Evolutionary conservation across 2,329 filamentous ascomycete species (phyloP).

Genomic region (Colletotrichum sp.): DNA sequence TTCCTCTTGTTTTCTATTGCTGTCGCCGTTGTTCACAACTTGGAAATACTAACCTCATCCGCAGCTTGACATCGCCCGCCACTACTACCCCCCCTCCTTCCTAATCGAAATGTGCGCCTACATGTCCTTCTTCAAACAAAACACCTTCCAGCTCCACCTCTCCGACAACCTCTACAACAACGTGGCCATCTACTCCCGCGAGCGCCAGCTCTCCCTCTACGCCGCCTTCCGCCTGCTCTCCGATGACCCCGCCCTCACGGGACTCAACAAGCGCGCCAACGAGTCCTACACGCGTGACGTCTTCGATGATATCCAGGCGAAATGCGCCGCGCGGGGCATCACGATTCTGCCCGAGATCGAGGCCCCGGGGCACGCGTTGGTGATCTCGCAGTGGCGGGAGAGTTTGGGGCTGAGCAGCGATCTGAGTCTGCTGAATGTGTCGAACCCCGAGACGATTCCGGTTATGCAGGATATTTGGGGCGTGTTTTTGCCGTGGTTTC

Average conservation of each 20-base stretch:
- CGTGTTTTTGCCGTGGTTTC: conserved; percentile 60
- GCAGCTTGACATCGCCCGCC: conserved; percentile 55
- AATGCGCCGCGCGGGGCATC: conserved; percentile 59
- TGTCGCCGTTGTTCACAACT: too few species aligned
- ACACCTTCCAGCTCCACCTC: conserved; percentile 62
- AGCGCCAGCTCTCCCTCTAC: conserved; percentile 54
- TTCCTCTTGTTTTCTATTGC: too few species aligned
- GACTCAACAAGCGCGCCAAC: conserved; percentile 55
- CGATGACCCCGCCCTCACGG: conserved; percentile 48
- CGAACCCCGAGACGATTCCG: conserved; percentile 56
- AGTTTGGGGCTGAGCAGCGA: conserved; percentile 53
- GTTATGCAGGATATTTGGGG: conserved; percentile 56
- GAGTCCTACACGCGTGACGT: conserved; percentile 58
- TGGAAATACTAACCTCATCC: background rate
- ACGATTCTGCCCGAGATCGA: conserved; percentile 66
- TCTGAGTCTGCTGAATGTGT: conserved; percentile 48
- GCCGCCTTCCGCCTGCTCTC: conserved; percentile 61
- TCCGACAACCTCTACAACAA: conserved; percentile 63
- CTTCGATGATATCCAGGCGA: conserved; percentile 56
- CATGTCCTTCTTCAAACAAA: conserved; percentile 66
- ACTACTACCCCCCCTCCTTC: conserved; percentile 61
- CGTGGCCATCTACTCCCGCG: conserved; percentile 49
- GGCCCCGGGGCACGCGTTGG: conserved; percentile 60
- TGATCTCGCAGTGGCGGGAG: conserved; percentile 64
- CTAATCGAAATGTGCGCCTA: conserved; percentile 63